Conservation (phyloP, 208 protist genomes). For the Jaenimonas drosophilae region DNA sequence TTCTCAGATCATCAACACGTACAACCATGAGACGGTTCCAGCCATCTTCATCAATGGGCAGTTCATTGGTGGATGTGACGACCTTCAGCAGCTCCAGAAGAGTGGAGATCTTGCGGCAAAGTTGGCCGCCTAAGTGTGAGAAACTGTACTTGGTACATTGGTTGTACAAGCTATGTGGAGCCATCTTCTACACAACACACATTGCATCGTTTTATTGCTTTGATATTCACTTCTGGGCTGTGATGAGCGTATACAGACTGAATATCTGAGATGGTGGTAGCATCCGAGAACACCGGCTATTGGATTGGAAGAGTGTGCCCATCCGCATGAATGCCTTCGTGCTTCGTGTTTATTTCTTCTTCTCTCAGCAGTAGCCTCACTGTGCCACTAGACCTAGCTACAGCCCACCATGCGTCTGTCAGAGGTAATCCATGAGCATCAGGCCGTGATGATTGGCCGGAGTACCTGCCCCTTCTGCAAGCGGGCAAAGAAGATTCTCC, state of each 20-base stretch:
- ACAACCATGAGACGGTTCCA: constrained; percentile 61
- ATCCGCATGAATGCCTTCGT: not conserved
- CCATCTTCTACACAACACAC: not conserved
- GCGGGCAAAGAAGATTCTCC: constrained; percentile 12
- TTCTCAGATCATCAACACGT: constrained; percentile 23
- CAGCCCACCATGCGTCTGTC: not conserved
- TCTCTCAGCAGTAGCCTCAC: not conserved
- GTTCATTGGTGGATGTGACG: constrained; percentile 57
- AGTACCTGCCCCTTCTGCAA: constrained; percentile 16
- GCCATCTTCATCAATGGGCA: constrained; percentile 75
- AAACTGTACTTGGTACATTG: not conserved
- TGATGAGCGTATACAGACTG: not conserved
- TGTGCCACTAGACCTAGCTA: not conserved
- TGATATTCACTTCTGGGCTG: not conserved
- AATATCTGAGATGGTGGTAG: not conserved
- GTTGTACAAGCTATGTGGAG: not conserved
- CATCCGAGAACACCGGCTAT: not conserved
- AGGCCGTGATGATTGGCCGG: constrained; percentile 16
- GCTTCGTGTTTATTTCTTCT: not conserved
- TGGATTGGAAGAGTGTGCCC: not conserved
- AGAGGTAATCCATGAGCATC: constrained; percentile 1
- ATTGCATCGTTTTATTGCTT: constrained; percentile 1
- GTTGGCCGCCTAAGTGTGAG: constrained; percentile 11
- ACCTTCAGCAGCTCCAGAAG: constrained; percentile 31
- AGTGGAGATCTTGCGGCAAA: constrained; percentile 32